Base-by-base conservation (phyloP, 768 basidiomycete genomes). In the Albatrellus ellisii region DNA sequence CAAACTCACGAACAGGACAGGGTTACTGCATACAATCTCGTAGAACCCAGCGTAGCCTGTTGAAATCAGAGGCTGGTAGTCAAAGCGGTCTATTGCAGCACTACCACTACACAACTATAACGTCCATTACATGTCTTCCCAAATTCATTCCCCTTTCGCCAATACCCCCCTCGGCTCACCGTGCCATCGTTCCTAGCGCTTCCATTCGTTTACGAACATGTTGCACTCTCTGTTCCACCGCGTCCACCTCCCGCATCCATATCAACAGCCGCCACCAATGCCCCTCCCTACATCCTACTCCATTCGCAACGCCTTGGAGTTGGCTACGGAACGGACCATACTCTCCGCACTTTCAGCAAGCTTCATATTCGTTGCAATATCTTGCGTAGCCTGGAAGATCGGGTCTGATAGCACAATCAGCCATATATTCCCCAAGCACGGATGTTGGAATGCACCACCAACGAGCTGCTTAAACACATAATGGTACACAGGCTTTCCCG, bases 31-130 rank as follows among this genome's bases (percentile, higher is more conserved):
- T 20, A 77, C 72, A 43, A 92, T 82, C 49, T 94, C 95, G 56
- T 98, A 99, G 57, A 95, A 94, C 6, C 92, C 89, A n/a, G 89
- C 87, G 51, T 90, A 90, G n/a, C 85, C 85, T 87, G 42, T 8
- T 31, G 15, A n/a, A 31, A 15, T 44, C 26, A 28, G 7, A 45
- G 25, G 36, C 29, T 12, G 52, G 36, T 28, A 28, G 2, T n/a
- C 21, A 6, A 12, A 28, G 7, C 32, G 25, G 24, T 15, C 31
- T 32, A 18, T n/a, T n/a, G n/a, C n/a, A n/a, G n/a, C n/a, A n/a
- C n/a, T n/a, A n/a, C n/a, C n/a, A n/a, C n/a, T n/a, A n/a, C n/a
- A n/a, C n/a, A n/a, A n/a, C n/a, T n/a, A n/a, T n/a, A n/a, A n/a
- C n/a, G n/a, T n/a, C n/a, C n/a, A n/a, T n/a, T n/a, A n/a, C n/a